Base-by-base conservation (phyloP, 495 filamentous ascomycete genomes). In the Gamarada debralockiae region DNA sequence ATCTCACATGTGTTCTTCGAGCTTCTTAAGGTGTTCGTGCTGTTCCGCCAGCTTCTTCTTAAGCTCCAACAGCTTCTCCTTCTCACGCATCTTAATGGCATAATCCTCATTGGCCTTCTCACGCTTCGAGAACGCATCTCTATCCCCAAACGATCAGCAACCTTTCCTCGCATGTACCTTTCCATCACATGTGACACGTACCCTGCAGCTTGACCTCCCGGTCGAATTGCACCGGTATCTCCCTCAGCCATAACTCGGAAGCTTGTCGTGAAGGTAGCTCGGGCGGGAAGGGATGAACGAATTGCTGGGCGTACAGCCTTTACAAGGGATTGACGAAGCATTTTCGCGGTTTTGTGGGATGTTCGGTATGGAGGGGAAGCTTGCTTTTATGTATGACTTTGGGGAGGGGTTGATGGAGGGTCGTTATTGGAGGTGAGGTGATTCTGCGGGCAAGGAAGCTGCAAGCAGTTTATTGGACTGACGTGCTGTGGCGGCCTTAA, bases 41-140 rank as follows among this genome's bases (percentile, higher is more conserved):
- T 96, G 89, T 65, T 86, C 81, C 50, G 65, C 56, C 58, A 98
- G 81, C 77, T 91, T 95, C 66, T 83, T 80, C 71, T 79, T 84
- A 54, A 97, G 79, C 63, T 73, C 69, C 18, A 85, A 65, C 46
- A 82, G 83, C 87, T 96, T 96, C 72, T 86, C 79, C 68, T 81
- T 75, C 79, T 99, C 93, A 62, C 87, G 83, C 75, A 88, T 74
- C 47, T 80, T 74, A 70, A 99, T 88, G 74, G 87, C 86, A 57
- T 79, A 78, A 65, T 87, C 83, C 73, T 99, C 93, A 65, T 76
- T 77, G 54, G 92, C 92, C 57, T 83, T 83, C 73, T 99, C 93
- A 60, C 93, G 90, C 67, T 84, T 83, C 66, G 85, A 86, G 80
- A 96, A 99, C 45, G 85, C 77, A 67, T 99, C 93, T 54, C 92